Conservation (phyloP, 805 yeast genomes). For the Lachancea sp. region DNA sequence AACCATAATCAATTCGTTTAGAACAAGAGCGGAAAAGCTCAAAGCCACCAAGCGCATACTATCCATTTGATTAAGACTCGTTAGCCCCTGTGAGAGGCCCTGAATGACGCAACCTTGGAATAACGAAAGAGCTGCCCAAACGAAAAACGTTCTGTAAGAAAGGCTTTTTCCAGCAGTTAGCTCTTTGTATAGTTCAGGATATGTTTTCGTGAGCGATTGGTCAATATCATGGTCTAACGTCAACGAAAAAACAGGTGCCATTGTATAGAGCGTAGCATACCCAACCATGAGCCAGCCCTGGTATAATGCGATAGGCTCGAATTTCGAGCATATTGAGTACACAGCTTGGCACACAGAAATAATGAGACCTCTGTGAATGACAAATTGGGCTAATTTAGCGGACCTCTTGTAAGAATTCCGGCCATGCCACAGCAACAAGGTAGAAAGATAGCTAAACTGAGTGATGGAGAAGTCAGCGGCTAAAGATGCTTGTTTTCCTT, state of each 20-base stretch:
- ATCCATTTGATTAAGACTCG: constrained; percentile 47
- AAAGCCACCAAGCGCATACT: constrained; percentile 79
- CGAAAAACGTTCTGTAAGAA: constrained; percentile 79
- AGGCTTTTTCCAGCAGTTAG: constrained; percentile 81
- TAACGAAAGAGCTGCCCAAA: constrained; percentile 85
- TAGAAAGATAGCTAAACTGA: constrained; percentile 84
- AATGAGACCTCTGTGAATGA: constrained; percentile 90
- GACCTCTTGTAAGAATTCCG: constrained; percentile 93
- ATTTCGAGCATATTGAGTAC: constrained; percentile 74
- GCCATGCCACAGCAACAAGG: constrained; percentile 93
- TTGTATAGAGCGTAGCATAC: constrained; percentile 92
- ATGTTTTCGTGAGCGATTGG: constrained; percentile 78
- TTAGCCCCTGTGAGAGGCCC: constrained; percentile 68
- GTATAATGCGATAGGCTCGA: constrained; percentile 89
- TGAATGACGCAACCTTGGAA: constrained; percentile 89
- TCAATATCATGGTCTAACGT: constrained; percentile 89
- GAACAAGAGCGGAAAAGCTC: constrained; percentile 69
- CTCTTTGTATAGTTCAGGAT: constrained; percentile 93
- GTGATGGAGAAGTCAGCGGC: constrained; percentile 96
- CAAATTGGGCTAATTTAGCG: constrained; percentile 91
- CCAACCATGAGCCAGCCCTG: constrained; percentile 99
- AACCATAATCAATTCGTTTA: constrained; percentile 90
- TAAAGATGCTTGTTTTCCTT: constrained; percentile 93
- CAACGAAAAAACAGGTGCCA: constrained; percentile 95
- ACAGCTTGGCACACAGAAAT: constrained; percentile 95